A percentile compares a stretch with the other conserved stretches of the same genome.
Conservation (phyloP, 768 basidiomycete genomes). For the Suillus subaureus region DNA sequence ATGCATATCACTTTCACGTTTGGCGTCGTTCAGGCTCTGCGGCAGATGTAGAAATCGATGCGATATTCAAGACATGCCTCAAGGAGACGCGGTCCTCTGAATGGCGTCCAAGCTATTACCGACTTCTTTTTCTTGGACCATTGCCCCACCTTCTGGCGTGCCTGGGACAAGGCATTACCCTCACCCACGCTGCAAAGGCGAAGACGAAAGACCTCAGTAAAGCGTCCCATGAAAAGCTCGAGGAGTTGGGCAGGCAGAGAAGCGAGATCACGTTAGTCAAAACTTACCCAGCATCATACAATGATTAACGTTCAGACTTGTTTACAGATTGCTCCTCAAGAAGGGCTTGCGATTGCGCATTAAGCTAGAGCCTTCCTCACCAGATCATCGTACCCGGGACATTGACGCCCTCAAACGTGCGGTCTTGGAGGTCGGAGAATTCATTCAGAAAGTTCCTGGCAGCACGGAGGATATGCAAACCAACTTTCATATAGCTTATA, state of each 20-base stretch:
- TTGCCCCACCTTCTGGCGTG: conserved; percentile 45
- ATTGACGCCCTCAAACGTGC: conserved; percentile 26
- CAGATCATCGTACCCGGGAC: conserved; percentile 29
- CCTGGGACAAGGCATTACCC: conserved; percentile 34
- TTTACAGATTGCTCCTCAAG: conserved; percentile 32
- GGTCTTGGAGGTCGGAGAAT: conserved; percentile 28
- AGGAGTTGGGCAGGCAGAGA: conserved; percentile 30
- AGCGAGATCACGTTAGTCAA: conserved; percentile 37
- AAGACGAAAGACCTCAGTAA: conserved; percentile 29
- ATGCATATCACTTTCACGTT: conserved; percentile 15
- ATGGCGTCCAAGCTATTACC: conserved; percentile 37
- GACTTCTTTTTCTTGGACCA: conserved; percentile 37
- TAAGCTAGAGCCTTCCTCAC: conserved; percentile 33
- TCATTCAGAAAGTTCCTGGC: conserved; percentile 32
- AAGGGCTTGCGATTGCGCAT: conserved; percentile 28
- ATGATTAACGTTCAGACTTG: neutral
- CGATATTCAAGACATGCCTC: conserved; percentile 32
- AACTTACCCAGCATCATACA: neutral
- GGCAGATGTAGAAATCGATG: conserved; percentile 19
- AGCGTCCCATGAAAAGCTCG: conserved; percentile 37
- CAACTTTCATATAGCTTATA: conserved; percentile 33
- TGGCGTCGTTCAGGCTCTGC: conserved; percentile 1
- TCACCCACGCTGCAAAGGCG: conserved; percentile 31
- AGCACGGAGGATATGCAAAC: conserved; percentile 18
- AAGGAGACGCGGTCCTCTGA: conserved; percentile 24